These are phyloP conservation scores for Theileria sp. DNA, from an alignment of 169 alveolate genomes.

Conservation along the genomic window DNA sequence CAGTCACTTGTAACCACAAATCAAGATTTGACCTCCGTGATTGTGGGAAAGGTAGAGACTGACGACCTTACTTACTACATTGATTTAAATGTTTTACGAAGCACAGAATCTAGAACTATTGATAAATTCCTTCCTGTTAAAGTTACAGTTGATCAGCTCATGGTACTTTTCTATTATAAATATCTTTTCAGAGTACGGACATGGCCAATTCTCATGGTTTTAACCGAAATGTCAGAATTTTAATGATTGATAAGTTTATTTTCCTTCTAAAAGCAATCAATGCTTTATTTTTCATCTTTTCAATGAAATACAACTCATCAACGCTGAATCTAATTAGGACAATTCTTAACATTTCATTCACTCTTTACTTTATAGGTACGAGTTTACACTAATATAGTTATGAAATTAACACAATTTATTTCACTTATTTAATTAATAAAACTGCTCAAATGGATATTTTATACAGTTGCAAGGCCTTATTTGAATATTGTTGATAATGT, in stretches of 20 bases:
- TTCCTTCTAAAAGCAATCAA: neutral
- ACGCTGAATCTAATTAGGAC: neutral
- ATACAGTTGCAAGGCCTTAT: neutral
- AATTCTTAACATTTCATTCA: neutral
- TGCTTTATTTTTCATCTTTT: neutral
- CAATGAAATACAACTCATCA: neutral
- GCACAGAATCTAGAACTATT: too few relatives aligned
- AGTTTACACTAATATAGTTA: neutral
- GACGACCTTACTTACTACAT: neutral
- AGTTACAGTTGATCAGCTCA: constrained; percentile 3
- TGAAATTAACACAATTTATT: neutral
- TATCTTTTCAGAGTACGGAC: neutral
- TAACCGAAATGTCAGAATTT: neutral
- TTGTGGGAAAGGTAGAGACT: constrained; percentile 6
- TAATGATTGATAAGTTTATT: neutral
- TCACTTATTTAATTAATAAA: neutral
- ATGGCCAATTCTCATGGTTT: neutral
- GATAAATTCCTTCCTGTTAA: constrained; percentile 4
- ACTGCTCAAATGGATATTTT: neutral
- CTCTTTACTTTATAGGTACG: neutral
- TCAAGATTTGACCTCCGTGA: neutral
- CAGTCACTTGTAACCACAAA: neutral
- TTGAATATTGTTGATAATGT: neutral
- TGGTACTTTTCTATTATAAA: neutral
- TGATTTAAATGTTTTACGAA: neutral